A percentile compares a stretch with the other conserved stretches of the same genome.
Conservation (phyloP, 306 rosid genomes). For the Mimosa bimucronata region DNA sequence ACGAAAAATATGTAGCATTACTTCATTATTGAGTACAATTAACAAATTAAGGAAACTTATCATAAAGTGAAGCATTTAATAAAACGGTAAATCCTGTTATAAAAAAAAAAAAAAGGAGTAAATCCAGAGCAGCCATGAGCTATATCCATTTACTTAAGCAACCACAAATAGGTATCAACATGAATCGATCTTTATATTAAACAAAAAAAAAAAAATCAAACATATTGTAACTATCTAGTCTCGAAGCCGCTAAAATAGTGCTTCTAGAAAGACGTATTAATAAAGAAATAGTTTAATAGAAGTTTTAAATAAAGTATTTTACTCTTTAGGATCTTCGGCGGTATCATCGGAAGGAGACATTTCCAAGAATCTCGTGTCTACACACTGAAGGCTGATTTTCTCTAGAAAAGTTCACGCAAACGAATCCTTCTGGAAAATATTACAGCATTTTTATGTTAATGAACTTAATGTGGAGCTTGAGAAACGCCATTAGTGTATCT, state of each 20-base stretch:
- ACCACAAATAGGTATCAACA: background rate
- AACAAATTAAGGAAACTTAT: background rate
- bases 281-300: background rate
- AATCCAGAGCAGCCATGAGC: background rate
- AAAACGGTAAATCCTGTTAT: too few species aligned
- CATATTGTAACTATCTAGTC: background rate
- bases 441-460: background rate
- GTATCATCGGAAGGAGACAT: constrained; percentile 11
- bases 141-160: background rate
- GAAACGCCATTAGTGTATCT: background rate
- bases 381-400: constrained; percentile 42
- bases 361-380: constrained; percentile 16
- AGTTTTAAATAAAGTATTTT: constrained; percentile 23
- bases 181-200: background rate
- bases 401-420: constrained; percentile 32
- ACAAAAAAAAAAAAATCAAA: background rate
- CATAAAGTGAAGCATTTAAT: background rate
- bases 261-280: background rate
- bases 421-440: constrained; percentile 22
- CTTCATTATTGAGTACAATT: background rate
- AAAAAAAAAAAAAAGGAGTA: too few species aligned
- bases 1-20: background rate
- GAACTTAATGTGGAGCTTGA: constrained; percentile 14
- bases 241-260: constrained; percentile 36
- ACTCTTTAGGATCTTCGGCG: constrained; percentile 41